Conservation (phyloP, 1,284 basidiomycete genomes). For the Heterobasidion annosum region DNA sequence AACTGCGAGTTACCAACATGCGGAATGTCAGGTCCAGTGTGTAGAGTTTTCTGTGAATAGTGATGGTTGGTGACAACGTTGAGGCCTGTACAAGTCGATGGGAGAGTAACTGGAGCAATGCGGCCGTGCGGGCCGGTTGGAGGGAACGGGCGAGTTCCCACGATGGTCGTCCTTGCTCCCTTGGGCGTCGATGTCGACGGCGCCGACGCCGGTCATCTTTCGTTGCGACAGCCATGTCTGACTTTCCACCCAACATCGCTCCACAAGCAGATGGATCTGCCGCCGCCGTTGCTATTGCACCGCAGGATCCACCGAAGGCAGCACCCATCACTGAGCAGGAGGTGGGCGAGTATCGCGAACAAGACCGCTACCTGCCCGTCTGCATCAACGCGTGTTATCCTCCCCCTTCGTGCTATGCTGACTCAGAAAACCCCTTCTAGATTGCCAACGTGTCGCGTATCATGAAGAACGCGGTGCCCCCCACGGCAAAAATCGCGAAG, state of each 20-base stretch:
- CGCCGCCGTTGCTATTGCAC: constrained; percentile 24
- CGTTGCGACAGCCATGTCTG: not conserved
- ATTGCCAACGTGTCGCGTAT: constrained; percentile 94
- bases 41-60: no score
- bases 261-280: constrained; percentile 36
- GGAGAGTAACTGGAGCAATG: no score
- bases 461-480: constrained; percentile 86
- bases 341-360: constrained; percentile 86
- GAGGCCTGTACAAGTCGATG: no score
- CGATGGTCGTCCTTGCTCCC: not conserved
- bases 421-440: constrained; percentile 26
- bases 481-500: constrained; percentile 93
- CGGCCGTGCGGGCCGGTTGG: no score
- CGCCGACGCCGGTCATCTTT: not conserved
- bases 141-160: not conserved
- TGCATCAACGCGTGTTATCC: constrained; percentile 13
- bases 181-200: not conserved
- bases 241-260: constrained; percentile 23
- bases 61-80: no score
- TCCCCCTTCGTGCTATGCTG: not conserved
- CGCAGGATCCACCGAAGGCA: constrained; percentile 41
- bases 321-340: constrained; percentile 83
- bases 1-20: no score
- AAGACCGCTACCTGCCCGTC: constrained; percentile 87
- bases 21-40: no score